Percentiles rank a stretch among this genome's conserved stretches.
Conservation (phyloP, 148 eudicot genomes). For the Limonium bicolor region DNA sequence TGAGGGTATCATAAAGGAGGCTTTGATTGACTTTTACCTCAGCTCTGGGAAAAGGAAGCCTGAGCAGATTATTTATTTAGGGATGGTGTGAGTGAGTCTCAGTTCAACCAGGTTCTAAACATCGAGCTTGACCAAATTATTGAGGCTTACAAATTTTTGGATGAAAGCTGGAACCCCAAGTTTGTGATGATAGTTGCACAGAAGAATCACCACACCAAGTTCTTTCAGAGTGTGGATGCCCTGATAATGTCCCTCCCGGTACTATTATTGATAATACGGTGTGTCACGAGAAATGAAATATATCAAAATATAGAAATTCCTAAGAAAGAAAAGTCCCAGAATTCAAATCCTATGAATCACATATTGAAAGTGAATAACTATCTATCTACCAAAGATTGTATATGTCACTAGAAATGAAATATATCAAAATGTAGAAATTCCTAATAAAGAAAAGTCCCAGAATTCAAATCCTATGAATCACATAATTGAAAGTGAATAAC, state of each 20-base stretch:
- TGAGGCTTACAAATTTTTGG: slow-evolving; percentile 23
- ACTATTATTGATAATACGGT: slow-evolving; percentile 21
- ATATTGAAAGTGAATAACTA: too few species aligned
- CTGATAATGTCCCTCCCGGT: slow-evolving; percentile 35
- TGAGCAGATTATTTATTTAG: slow-evolving; percentile 27
- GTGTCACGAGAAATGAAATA: too few species aligned
- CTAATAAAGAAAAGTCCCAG: too few species aligned
- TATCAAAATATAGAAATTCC: too few species aligned
- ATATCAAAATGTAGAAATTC: too few species aligned
- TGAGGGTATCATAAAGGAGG: slow-evolving; percentile 51
- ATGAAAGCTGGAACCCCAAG: slow-evolving; percentile 20
- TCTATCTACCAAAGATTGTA: too few species aligned
- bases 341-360: too few species aligned
- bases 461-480: too few species aligned
- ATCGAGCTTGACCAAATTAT: slow-evolving; percentile 25
- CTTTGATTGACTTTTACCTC: slow-evolving; percentile 18
- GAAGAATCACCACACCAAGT: slow-evolving; percentile 33
- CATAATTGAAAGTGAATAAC: too few species aligned
- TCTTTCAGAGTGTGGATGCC: slow-evolving; percentile 17
- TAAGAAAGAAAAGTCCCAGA: too few species aligned
- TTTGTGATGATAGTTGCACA: slow-evolving; percentile 24
- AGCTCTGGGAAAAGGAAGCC: slow-evolving; percentile 32
- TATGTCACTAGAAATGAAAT: too few species aligned
- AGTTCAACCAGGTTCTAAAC: slow-evolving; percentile 28
- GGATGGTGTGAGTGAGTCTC: slow-evolving; percentile 40